phyloP scores from a whole-genome alignment of 805 yeast genomes.

The Lachancea cidri region DNA sequence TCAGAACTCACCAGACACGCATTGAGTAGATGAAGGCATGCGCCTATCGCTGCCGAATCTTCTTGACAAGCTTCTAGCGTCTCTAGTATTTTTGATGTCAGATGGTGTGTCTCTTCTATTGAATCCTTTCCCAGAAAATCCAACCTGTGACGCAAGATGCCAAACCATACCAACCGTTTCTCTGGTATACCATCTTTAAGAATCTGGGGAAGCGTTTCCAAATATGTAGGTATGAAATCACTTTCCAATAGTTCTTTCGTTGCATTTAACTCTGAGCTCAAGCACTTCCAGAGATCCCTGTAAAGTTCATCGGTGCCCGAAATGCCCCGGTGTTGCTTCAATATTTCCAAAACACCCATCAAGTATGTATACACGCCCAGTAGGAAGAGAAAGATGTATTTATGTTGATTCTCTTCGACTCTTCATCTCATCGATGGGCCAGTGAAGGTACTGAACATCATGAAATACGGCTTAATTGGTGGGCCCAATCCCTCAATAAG shows the following conservation, averaged over 20 bases:
- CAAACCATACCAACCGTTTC: slow-evolving; percentile 2
- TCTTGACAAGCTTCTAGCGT: neutral
- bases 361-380: too few relatives aligned
- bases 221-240: neutral
- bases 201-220: neutral
- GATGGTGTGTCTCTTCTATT: neutral
- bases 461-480: too few relatives aligned
- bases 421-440: too few relatives aligned
- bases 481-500: too few relatives aligned
- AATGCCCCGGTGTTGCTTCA: neutral
- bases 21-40: slow-evolving; percentile 2
- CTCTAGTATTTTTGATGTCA: neutral
- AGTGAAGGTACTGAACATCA: too few relatives aligned
- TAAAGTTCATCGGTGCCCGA: neutral
- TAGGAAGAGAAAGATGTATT: too few relatives aligned
- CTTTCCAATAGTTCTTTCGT: slow-evolving; percentile 1
- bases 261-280: slow-evolving; percentile 1
- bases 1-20: slow-evolving; percentile 1
- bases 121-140: neutral
- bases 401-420: too few relatives aligned
- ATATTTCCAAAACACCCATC: slow-evolving; percentile 3
- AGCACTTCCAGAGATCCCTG: slow-evolving; percentile 2
- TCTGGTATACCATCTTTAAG: neutral
- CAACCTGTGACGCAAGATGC: neutral
- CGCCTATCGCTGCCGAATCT: slow-evolving; percentile 2